phyloP scores from a whole-genome alignment of 192 early-diverging fungal species.

The Coemansia umbellata region DNA sequence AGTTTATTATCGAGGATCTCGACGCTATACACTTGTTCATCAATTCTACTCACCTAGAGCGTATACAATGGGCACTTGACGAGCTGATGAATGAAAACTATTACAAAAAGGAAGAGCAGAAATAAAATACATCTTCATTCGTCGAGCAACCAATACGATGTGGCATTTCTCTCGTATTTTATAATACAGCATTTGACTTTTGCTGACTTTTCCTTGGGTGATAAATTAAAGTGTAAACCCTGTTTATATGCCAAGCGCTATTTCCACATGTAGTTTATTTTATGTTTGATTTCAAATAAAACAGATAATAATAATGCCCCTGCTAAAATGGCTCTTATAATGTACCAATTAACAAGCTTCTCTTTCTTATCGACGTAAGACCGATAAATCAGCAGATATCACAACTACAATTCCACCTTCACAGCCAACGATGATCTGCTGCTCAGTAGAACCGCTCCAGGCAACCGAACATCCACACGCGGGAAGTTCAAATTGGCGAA shows the following conservation, averaged over 20 bases:
- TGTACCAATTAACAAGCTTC: too few relatives aligned
- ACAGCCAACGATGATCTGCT: constrained; percentile 39
- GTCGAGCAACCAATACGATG: too few relatives aligned
- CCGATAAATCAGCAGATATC: constrained; percentile 24
- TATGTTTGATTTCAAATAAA: too few relatives aligned
- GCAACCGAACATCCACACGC: constrained; percentile 34
- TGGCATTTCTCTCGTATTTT: too few relatives aligned
- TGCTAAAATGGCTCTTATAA: too few relatives aligned
- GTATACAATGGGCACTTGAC: constrained; percentile 61
- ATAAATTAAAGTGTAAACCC: too few relatives aligned
- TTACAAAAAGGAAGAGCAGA: constrained; percentile 50
- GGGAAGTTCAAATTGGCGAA: constrained; percentile 46
- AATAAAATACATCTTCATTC: not conserved
- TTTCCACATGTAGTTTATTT: too few relatives aligned
- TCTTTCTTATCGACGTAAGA: too few relatives aligned
- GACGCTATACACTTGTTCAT: constrained; percentile 82
- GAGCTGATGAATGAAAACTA: constrained; percentile 71
- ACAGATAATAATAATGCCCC: too few relatives aligned
- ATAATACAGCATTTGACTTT: too few relatives aligned
- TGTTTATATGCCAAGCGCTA: too few relatives aligned
- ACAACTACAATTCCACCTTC: constrained; percentile 34
- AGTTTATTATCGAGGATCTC: constrained; percentile 80
- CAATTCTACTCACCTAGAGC: constrained; percentile 55
- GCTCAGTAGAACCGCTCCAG: constrained; percentile 35
- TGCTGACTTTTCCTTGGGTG: too few relatives aligned